Evolutionary conservation across 2,329 filamentous ascomycete genomes (phyloP), one percentile per base, ranked within the genome.

Genomic region (Cercospora janseana): DNA sequence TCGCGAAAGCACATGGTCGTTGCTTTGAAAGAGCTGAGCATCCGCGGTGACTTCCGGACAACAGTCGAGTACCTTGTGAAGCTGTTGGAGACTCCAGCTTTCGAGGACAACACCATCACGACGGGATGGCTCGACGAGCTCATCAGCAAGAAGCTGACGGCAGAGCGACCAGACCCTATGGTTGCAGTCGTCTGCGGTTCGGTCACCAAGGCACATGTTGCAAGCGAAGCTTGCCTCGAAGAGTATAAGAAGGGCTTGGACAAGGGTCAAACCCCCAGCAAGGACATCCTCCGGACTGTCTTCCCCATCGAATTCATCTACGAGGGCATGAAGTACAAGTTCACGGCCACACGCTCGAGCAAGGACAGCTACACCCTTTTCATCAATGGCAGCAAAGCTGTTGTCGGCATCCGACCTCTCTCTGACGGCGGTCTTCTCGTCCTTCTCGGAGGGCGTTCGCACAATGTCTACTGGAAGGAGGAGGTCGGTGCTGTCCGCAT

Each of bases 391-490:
- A 97, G 93, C 62, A 95, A 94, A 76, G 95, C 89, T 72, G 85
- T 88, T 5, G 88, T 97, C 49, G 93, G 92, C 64, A 87, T 98
- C 47, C 87, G 93, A 63, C 87, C 91, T 42, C 82, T 98, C 59
- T 90, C 89, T 59, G 93, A 98, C 63, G 93, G 93, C 70, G 93
- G 93, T 70, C 81, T 98, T 8, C 80, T 98, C 49, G 83, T 98
- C 57, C 81, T 98, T 15, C 82, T 98, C 34, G 85, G 86, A 64
- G 93, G 93, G 54, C 88, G 89, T 71, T 95, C 88, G 62, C 93
- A 98, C 83, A 98, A 93, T 67, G 85, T 97, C 55, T 98, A 98
- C 82, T 98, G 93, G 93, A 97, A 97, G 75, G 93, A 98, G 68
- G 93, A 98, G 71, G 89, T 95, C 38, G 91, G 91, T 50, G 93